Evolutionary conservation across 805 yeast genomes (phyloP), one percentile per base, ranked within the genome.

Genomic region (Nakazawaea siamensis): DNA sequence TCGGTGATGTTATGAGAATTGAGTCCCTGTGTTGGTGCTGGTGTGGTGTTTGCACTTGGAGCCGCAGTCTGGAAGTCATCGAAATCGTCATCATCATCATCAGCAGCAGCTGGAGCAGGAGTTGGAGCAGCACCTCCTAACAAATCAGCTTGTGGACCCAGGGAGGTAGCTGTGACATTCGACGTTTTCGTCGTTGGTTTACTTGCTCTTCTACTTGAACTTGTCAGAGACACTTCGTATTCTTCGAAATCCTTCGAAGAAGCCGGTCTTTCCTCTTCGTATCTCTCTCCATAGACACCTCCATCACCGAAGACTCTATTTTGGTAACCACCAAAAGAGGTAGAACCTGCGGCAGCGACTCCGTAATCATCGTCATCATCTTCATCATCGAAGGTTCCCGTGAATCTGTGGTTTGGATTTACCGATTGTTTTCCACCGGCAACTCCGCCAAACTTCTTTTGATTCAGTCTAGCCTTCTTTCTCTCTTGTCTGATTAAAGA

Each of bases 401-500:
- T 51, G 32, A 41, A 38, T 29, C 49, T 43, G 18, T 54, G 55
- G 23, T 61, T 56, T 6, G 55, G 46, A n/a, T 50, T 34, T 8
- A 66, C 57, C 2, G 36, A 27, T 4, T 64, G 50, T 11, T 70
- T 64, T 18, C 80, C 80, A 18, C 83, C 80, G 7, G 88, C 75
- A 24, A 83, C 80, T 34, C 88, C 95, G 29, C 79, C 80, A 54
- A 79, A 86, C 57, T 87, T 88, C 58, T 80, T 76, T 24, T 86
- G 70, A 45, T 86, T 82, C 13, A 78, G 81, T 46, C 92, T 74
- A n/a, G 96, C 87, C 67, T 83, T 85, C 58, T 83, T 85, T 43
- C 97, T 72, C 57, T 88, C 97, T 26, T 75, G 62, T 43, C 97
- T 73, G 34, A 90, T 77, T 55, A 65, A 62, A 5, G 68, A 66